Conservation (phyloP, 2,329 filamentous ascomycete species). For the Aspergillus persii region DNA sequence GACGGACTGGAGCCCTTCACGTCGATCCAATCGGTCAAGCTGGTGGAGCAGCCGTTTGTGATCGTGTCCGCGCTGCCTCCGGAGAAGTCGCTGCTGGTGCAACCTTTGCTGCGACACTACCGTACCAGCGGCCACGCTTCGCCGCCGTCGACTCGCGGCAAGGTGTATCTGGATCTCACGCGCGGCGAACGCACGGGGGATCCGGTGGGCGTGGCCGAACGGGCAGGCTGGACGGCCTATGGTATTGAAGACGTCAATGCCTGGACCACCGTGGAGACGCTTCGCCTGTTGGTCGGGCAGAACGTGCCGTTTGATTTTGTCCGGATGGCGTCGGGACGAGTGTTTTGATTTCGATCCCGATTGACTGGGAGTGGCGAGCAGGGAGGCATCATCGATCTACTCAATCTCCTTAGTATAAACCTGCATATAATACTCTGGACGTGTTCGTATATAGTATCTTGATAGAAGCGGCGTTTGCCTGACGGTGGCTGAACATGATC, state of each 20-base stretch:
- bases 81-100: slow-evolving; percentile 75
- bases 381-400: no score
- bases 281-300: slow-evolving; percentile 75
- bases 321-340: slow-evolving; percentile 64
- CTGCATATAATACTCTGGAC: no score
- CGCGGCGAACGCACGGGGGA: slow-evolving; percentile 66
- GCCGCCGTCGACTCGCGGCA: slow-evolving; percentile 46
- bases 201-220: slow-evolving; percentile 66
- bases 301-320: slow-evolving; percentile 89
- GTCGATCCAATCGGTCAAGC: slow-evolving; percentile 75
- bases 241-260: slow-evolving; percentile 76
- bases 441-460: no score
- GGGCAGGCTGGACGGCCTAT: slow-evolving; percentile 76
- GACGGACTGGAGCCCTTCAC: slow-evolving; percentile 63
- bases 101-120: slow-evolving; percentile 73
- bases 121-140: slow-evolving; percentile 44
- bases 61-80: slow-evolving; percentile 76
- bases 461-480: no score
- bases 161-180: slow-evolving; percentile 79
- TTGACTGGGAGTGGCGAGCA: neutral
- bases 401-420: no score
- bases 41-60: slow-evolving; percentile 74
- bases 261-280: slow-evolving; percentile 79
- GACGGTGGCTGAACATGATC: no score
- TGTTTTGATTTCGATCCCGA: slow-evolving; percentile 39